These are phyloP conservation scores for Dictyophora rubrovolvata DNA, from an alignment of 768 basidiomycete genomes.

Conservation along the genomic window DNA sequence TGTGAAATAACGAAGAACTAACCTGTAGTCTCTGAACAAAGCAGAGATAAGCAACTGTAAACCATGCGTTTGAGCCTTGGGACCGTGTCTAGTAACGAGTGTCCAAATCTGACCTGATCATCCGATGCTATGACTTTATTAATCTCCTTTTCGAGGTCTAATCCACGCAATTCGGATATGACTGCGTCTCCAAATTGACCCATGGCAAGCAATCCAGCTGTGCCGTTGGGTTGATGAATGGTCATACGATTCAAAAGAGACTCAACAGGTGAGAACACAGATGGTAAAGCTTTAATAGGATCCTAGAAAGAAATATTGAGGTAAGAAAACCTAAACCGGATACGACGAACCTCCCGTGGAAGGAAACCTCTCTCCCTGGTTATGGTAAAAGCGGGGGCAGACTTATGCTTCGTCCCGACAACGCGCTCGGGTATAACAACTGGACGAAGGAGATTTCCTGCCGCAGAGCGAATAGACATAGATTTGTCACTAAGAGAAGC, in stretches of 20 bases:
- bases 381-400: constrained; percentile 3
- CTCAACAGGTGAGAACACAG: constrained; percentile 19
- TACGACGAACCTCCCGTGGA: neutral
- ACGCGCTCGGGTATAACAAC: constrained; percentile 5
- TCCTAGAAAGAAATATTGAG: constrained; percentile 11
- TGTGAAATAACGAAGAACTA: neutral
- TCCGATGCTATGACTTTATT: constrained; percentile 11
- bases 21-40: constrained; percentile 19
- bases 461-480: constrained; percentile 1
- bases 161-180: constrained; percentile 18
- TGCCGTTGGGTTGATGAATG: constrained; percentile 20
- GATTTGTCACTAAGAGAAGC: constrained; percentile 2
- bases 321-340: neutral
- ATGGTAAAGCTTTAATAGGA: constrained; percentile 19
- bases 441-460: neutral
- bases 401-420: neutral
- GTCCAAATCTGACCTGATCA: constrained; percentile 8
- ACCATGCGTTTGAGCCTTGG: neutral
- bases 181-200: constrained; percentile 22
- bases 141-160: constrained; percentile 16
- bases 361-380: constrained; percentile 7
- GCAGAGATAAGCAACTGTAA: constrained; percentile 16
- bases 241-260: constrained; percentile 23
- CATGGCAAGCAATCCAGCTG: constrained; percentile 20
- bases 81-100: neutral